phyloP scores from a whole-genome alignment of 2,329 filamentous ascomycete species.

The Boeremia lycopersici region DNA sequence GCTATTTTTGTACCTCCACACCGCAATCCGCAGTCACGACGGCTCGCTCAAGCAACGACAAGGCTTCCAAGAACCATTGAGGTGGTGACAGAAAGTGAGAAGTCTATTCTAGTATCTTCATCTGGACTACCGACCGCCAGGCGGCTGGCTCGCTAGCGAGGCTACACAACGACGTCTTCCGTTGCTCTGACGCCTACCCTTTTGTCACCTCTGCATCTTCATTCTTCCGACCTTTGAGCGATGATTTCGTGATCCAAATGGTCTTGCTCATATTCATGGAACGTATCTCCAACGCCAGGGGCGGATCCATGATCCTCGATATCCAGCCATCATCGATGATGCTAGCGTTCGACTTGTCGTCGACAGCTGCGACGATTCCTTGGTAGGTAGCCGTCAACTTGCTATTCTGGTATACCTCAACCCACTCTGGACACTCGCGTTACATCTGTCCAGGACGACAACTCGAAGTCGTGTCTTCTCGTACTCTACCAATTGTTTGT shows the following conservation, averaged over 20 bases:
- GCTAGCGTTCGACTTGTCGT: neutral
- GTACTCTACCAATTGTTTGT: conserved; percentile 3
- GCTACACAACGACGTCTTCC: no score
- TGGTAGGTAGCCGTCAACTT: neutral
- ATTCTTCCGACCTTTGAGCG: no score
- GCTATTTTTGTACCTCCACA: conserved; percentile 16
- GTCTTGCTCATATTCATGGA: no score
- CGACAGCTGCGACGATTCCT: neutral
- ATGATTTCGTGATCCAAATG: no score
- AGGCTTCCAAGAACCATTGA: conserved; percentile 2
- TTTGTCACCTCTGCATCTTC: no score
- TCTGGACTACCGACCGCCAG: conserved; percentile 7
- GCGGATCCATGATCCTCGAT: neutral
- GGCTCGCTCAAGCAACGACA: conserved; percentile 1
- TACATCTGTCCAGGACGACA: conserved; percentile 24
- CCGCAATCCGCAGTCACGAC: conserved; percentile 12
- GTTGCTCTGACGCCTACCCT: no score
- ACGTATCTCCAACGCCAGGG: neutral
- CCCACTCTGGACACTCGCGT: conserved; percentile 16
- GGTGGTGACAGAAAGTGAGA: neutral
- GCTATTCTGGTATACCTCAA: neutral
- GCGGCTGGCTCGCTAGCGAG: neutral
- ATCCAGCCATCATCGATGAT: neutral
- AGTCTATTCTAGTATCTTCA: neutral
- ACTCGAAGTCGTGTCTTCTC: conserved; percentile 14